Conservation (phyloP, 83 land plant genomes). For the Picea abies region DNA sequence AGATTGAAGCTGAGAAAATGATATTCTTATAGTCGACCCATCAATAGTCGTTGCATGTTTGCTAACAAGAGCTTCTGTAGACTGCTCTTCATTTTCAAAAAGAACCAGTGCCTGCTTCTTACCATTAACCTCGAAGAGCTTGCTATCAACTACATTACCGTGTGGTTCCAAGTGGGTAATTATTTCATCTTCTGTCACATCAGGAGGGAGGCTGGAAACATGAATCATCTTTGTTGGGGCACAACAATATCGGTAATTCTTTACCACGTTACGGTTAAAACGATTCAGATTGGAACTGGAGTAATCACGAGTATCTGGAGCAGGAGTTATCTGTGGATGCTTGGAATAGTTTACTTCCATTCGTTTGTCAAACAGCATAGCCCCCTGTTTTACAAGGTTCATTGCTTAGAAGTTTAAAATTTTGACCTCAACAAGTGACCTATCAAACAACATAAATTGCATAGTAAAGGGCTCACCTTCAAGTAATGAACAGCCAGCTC, state of each 20-base stretch:
- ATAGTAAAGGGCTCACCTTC: conserved; percentile 46
- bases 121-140: conserved; percentile 89
- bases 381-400: conserved; percentile 56
- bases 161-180: conserved; percentile 70
- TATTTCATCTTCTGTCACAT: conserved; percentile 78
- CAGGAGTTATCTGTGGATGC: conserved; percentile 85
- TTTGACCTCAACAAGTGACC: not conserved
- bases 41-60: conserved; percentile 86
- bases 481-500: conserved; percentile 92
- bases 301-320: conserved; percentile 87
- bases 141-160: conserved; percentile 73
- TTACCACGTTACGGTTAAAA: conserved; percentile 84
- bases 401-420: not conserved
- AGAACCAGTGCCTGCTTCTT: conserved; percentile 91
- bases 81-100: conserved; percentile 90
- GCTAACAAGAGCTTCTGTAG: conserved; percentile 92
- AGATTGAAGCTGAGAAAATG: conserved; percentile 81
- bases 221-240: conserved; percentile 96
- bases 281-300: conserved; percentile 88
- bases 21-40: conserved; percentile 75
- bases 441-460: not conserved
- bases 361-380: conserved; percentile 78
- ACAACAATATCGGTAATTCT: conserved; percentile 92
- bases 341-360: conserved; percentile 95
- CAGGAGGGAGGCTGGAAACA: conserved; percentile 79